Base-by-base conservation (phyloP, 768 basidiomycete species). In the Leccinum broughii region DNA sequence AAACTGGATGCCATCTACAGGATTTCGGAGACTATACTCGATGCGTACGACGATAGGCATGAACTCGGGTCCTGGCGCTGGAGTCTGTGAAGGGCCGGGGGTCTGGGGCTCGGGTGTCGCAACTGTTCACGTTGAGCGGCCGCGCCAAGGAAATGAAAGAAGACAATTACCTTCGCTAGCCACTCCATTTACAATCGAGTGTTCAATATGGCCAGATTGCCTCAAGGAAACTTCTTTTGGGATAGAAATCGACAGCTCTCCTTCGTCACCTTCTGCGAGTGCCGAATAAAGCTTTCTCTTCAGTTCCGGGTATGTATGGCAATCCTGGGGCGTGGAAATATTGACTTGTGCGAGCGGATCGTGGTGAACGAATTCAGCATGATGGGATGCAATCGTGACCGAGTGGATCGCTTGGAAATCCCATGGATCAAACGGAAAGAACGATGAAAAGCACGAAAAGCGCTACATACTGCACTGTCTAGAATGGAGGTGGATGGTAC, bases 231-330 rank as follows among this genome's bases (percentile, higher is more conserved):
- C 86, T 60, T 89, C 89, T 66, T 80, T 81, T 9, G 92, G 92
- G 61, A 98, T 86, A 11, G 88, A 84, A 66, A 99, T 93, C 6
- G 93, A 93, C 34, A 99, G 72, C 75, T 98, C 97, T 59, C 96
- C 97, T 72, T 98, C 94, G 65, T 96, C 94, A 48, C 87, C 84
- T 69, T 98, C 97, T 62, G 93, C 85, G 55, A 95, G 80, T 0
- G 96, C 93, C 0, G 93, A 85, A 77, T 95, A 98, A 44, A 97
- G 75, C 76, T 88, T 90, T 60, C 97, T 83, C 80, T 97, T 98
- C 60, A 95, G 80, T 71, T 97, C 97, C 6, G 94, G 92, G 76
- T 96, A 94, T 57, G 85, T 83, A 68, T 95, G 92, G 60, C 90
- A 88, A 72, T 97, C 93, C 64, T 83, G 81, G 11, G 85, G 80